Conservation (phyloP, 352 stramenopile species). For the Phytophthora kernoviae region DNA sequence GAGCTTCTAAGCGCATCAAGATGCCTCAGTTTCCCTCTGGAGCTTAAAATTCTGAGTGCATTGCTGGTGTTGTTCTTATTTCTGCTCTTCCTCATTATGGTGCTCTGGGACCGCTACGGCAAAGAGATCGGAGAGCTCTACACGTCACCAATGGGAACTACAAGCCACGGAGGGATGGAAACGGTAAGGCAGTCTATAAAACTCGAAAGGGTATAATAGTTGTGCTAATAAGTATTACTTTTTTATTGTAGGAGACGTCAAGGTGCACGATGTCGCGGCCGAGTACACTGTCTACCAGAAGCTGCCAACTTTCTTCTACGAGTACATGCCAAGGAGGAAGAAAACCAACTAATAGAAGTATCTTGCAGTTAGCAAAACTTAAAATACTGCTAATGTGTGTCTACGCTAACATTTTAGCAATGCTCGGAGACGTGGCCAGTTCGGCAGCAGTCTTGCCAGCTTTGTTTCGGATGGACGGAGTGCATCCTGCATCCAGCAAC, state of each 20-base stretch:
- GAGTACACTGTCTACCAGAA: slow-evolving; percentile 88
- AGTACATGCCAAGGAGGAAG: slow-evolving; percentile 81
- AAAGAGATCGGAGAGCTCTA: slow-evolving; percentile 87
- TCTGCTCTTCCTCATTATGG: slow-evolving; percentile 78
- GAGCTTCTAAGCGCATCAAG: slow-evolving; percentile 39
- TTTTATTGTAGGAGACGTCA: slow-evolving; percentile 38
- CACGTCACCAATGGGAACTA: slow-evolving; percentile 42
- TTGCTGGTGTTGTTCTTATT: slow-evolving; percentile 78
- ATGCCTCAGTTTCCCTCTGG: slow-evolving; percentile 46
- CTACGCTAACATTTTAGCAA: slow-evolving; percentile 65
- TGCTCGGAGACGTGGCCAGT: slow-evolving; percentile 61
- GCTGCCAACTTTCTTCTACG: slow-evolving; percentile 88
- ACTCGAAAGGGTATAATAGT: neutral
- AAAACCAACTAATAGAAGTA: slow-evolving; percentile 36
- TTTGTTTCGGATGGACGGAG: slow-evolving; percentile 68
- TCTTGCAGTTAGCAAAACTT: neutral
- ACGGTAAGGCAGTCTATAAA: slow-evolving; percentile 26
- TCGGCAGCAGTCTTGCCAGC: slow-evolving; percentile 78
- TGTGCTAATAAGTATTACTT: neutral
- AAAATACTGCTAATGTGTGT: neutral
- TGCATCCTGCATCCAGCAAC: slow-evolving; percentile 62
- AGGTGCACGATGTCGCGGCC: slow-evolving; percentile 74
- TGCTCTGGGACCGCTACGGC: slow-evolving; percentile 86
- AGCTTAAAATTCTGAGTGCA: slow-evolving; percentile 73
- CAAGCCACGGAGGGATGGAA: slow-evolving; percentile 24